Evolutionary conservation across 495 filamentous ascomycete species (phyloP).

Genomic region (Trichocladium uniseriatum): DNA sequence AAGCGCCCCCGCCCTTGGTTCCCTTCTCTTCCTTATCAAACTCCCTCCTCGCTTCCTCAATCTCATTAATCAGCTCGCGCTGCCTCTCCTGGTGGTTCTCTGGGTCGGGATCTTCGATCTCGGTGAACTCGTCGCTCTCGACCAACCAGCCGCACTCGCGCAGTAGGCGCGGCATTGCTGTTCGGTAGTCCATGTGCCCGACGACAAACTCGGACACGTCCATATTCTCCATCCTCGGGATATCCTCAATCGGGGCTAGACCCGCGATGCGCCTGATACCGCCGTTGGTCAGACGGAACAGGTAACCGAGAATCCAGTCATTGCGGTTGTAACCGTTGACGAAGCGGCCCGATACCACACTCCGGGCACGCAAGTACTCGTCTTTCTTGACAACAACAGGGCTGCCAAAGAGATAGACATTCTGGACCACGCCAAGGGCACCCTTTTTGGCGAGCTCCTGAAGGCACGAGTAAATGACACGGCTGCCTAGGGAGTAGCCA

Average conservation of each 20-base stretch:
- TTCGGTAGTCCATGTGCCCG: constrained; percentile 95
- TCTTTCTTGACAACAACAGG: constrained; percentile 88
- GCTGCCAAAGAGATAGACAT: constrained; percentile 89
- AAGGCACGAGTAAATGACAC: constrained; percentile 89
- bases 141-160: constrained; percentile 77
- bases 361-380: constrained; percentile 72
- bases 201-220: constrained; percentile 79
- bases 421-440: constrained; percentile 88
- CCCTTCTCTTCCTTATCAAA: constrained; percentile 54
- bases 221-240: constrained; percentile 80
- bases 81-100: constrained; percentile 85
- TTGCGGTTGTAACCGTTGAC: constrained; percentile 91
- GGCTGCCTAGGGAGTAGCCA: constrained; percentile 85
- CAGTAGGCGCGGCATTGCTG: constrained; percentile 80
- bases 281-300: constrained; percentile 89
- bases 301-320: constrained; percentile 96
- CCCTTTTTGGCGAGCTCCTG: constrained; percentile 77
- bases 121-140: constrained; percentile 85
- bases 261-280: constrained; percentile 88
- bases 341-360: constrained; percentile 80
- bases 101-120: constrained; percentile 96
- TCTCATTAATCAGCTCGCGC: constrained; percentile 87
- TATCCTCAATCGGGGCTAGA: constrained; percentile 66
- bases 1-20: constrained; percentile 34
- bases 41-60: constrained; percentile 86